phyloP scores from a whole-genome alignment of 352 stramenopile genomes.

The Phytophthora quininea region DNA sequence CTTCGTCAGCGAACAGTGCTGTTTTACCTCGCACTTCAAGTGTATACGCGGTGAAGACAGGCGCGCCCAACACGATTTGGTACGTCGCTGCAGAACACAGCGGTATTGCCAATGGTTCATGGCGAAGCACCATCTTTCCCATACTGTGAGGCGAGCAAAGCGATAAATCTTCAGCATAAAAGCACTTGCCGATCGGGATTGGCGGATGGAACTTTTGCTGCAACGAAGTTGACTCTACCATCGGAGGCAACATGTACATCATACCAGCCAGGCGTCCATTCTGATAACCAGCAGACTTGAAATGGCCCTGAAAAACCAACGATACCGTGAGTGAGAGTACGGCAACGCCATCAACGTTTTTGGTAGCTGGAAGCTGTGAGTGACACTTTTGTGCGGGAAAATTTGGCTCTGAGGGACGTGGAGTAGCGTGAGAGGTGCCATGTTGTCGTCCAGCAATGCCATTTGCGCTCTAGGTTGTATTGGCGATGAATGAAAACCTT shows the following conservation, averaged over 20 bases:
- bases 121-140: slow-evolving; percentile 66
- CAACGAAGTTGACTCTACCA: slow-evolving; percentile 8
- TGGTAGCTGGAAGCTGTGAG: slow-evolving; percentile 68
- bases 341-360: slow-evolving; percentile 31
- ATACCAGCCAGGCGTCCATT: slow-evolving; percentile 77
- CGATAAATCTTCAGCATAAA: slow-evolving; percentile 53
- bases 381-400: slow-evolving; percentile 62
- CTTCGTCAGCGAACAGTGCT: slow-evolving; percentile 53
- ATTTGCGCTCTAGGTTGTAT: slow-evolving; percentile 23
- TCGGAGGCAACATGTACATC: slow-evolving; percentile 66
- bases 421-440: slow-evolving; percentile 37
- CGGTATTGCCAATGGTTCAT: slow-evolving; percentile 62
- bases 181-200: slow-evolving; percentile 64
- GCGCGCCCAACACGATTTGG: slow-evolving; percentile 76
- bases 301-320: slow-evolving; percentile 78
- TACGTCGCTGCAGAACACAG: slow-evolving; percentile 58
- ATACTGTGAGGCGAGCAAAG: slow-evolving; percentile 70
- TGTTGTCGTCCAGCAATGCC: slow-evolving; percentile 45
- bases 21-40: slow-evolving; percentile 58
- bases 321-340: slow-evolving; percentile 64
- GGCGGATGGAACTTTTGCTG: slow-evolving; percentile 27
- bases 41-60: slow-evolving; percentile 73
- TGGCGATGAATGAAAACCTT: slow-evolving; percentile 15
- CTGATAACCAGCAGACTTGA: slow-evolving; percentile 73
- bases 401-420: slow-evolving; percentile 55